Conservation (phyloP, 2,329 filamentous ascomycete genomes). For the Onygenales sp. region DNA sequence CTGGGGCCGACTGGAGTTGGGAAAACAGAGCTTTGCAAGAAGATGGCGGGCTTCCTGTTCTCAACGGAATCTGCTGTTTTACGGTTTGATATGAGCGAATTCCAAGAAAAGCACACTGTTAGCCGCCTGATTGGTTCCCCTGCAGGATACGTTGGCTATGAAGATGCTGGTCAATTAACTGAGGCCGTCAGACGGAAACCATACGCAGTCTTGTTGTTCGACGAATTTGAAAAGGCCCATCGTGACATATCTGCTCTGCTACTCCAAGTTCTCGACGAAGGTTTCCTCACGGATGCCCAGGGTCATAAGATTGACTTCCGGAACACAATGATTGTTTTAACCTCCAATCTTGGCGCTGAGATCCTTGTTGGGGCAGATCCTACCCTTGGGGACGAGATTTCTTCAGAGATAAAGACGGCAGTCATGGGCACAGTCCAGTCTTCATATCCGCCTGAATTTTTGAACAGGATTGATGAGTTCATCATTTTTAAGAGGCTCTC, state of each 20-base stretch:
- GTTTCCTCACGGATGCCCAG: slow-evolving; percentile 89
- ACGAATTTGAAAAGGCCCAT: slow-evolving; percentile 97
- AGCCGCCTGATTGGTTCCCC: slow-evolving; percentile 86
- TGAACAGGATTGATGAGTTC: slow-evolving; percentile 94
- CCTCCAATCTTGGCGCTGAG: slow-evolving; percentile 87
- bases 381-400: slow-evolving; percentile 59
- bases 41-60: slow-evolving; percentile 86
- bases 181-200: slow-evolving; percentile 92
- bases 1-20: slow-evolving; percentile 92
- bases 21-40: slow-evolving; percentile 96
- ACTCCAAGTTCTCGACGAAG: slow-evolving; percentile 90
- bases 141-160: slow-evolving; percentile 91
- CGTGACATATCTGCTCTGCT: slow-evolving; percentile 87
- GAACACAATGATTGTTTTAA: slow-evolving; percentile 93
- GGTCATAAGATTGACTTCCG: slow-evolving; percentile 95
- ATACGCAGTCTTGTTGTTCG: slow-evolving; percentile 88
- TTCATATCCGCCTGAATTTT: slow-evolving; percentile 78
- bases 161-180: slow-evolving; percentile 90
- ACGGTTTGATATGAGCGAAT: slow-evolving; percentile 95
- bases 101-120: slow-evolving; percentile 94
- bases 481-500: slow-evolving; percentile 90
- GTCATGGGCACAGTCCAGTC: slow-evolving; percentile 81
- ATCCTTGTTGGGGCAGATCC: slow-evolving; percentile 72
- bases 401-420: slow-evolving; percentile 60
- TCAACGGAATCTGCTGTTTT: slow-evolving; percentile 84